Percentiles rank a stretch among this genome's conserved stretches.
These are phyloP conservation scores for Cladosporium velox DNA, from an alignment of 2,329 filamentous ascomycete species.

Conservation along the genomic window DNA sequence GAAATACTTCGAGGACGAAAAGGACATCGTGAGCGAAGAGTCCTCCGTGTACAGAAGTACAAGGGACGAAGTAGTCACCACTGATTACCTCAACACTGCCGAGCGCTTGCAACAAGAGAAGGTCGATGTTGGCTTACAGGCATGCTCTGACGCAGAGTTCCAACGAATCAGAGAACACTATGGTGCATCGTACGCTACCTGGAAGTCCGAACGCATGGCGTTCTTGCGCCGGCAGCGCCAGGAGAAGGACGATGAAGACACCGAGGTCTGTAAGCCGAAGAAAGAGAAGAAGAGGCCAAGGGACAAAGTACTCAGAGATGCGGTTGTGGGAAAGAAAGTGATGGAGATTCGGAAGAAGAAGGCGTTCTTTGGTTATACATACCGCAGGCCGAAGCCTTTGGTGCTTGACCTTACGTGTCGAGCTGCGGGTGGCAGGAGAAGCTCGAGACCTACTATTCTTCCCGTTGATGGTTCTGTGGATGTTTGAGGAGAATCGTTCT, in stretches of 20 bases:
- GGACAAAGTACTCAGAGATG: slow-evolving; percentile 82
- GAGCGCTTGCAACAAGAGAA: slow-evolving; percentile 34
- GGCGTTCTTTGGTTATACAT: slow-evolving; percentile 89
- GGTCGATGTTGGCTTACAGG: slow-evolving; percentile 34
- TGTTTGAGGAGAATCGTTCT: neutral
- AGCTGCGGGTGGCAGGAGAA: slow-evolving; percentile 22
- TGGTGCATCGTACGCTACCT: slow-evolving; percentile 33
- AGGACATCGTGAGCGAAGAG: slow-evolving; percentile 58
- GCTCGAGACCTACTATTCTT: slow-evolving; percentile 31
- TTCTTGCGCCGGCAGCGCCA: neutral
- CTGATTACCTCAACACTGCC: slow-evolving; percentile 17
- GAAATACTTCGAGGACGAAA: slow-evolving; percentile 86
- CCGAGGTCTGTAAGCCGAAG: slow-evolving; percentile 31
- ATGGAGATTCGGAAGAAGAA: slow-evolving; percentile 77
- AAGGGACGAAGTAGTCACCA: slow-evolving; percentile 24
- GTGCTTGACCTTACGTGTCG: slow-evolving; percentile 23
- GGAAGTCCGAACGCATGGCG: slow-evolving; percentile 32
- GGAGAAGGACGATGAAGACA: neutral
- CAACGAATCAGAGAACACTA: slow-evolving; percentile 36
- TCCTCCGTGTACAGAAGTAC: slow-evolving; percentile 32
- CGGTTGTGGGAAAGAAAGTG: slow-evolving; percentile 63
- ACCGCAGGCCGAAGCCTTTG: slow-evolving; percentile 52
- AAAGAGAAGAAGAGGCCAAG: slow-evolving; percentile 76
- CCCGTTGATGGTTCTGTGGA: slow-evolving; percentile 24
- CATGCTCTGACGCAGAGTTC: slow-evolving; percentile 33